Percentiles rank a stretch among this genome's conserved stretches.
Conservation (phyloP, 371 early-diverging fungal species). For the Actinomortierella ambigua region DNA sequence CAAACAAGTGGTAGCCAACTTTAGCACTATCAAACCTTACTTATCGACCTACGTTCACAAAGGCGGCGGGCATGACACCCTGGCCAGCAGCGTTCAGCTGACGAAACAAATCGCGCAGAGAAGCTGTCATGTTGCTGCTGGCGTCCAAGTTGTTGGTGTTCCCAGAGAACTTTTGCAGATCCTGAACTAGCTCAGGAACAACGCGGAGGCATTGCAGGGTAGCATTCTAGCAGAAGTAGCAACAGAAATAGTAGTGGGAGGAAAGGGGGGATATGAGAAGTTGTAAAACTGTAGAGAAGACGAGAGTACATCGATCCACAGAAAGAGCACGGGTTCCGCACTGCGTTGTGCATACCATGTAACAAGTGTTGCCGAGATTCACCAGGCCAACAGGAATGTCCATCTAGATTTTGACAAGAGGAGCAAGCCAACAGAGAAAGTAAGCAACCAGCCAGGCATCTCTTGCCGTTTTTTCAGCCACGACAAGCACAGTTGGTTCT, state of each 20-base stretch:
- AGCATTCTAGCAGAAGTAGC: conserved; percentile 67
- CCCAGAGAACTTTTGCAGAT: conserved; percentile 38
- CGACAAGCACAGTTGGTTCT: no score
- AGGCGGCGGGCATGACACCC: conserved; percentile 80
- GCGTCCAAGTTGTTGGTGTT: conserved; percentile 44
- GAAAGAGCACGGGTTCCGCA: not conserved
- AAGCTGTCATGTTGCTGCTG: conserved; percentile 66
- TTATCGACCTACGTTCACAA: conserved; percentile 63
- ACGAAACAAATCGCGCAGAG: conserved; percentile 75
- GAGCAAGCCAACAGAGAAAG: not conserved
- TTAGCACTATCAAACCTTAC: not conserved
- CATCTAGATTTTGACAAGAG: conserved; percentile 49
- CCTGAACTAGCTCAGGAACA: conserved; percentile 80
- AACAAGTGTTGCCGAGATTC: conserved; percentile 99
- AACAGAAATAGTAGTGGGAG: not conserved
- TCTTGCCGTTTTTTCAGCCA: no score
- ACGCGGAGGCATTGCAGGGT: conserved; percentile 94
- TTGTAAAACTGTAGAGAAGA: no score
- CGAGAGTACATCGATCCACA: not conserved
- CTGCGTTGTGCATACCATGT: conserved; percentile 67
- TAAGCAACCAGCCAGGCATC: not conserved
- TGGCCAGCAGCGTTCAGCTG: conserved; percentile 73
- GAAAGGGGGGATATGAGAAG: not conserved
- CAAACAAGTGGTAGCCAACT: not conserved
- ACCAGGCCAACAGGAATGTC: conserved; percentile 89